phyloP scores from a whole-genome alignment of 1,284 basidiomycete species.

The Cystobasidiaceae sp. region DNA sequence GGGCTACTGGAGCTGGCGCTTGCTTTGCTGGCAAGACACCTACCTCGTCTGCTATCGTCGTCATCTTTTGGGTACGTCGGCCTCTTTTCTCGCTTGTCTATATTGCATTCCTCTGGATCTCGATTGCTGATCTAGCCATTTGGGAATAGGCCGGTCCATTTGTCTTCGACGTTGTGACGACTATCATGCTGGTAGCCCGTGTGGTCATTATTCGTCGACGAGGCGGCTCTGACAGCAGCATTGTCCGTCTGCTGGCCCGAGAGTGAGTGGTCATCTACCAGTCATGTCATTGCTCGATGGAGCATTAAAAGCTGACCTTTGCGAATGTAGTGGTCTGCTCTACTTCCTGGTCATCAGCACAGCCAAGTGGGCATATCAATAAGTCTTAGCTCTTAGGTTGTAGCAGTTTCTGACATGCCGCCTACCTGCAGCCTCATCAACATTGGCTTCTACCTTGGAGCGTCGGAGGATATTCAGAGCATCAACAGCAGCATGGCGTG shows the following conservation, averaged over 20 bases:
- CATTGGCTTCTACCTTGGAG: constrained; percentile 7
- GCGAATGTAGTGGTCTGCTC: not conserved
- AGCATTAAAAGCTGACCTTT: not conserved
- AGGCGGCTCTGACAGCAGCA: not conserved
- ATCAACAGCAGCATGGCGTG: constrained; percentile 3
- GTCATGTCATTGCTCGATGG: not conserved
- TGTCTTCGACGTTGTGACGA: not conserved
- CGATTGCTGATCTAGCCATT: not conserved
- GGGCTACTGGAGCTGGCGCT: not conserved
- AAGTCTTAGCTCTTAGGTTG: not conserved
- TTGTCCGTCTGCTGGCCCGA: not conserved
- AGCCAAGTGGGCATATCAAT: not conserved
- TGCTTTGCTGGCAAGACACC: not conserved
- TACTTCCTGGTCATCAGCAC: not conserved
- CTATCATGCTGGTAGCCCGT: not conserved
- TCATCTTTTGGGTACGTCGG: not conserved
- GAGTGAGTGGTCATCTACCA: not conserved
- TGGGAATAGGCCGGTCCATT: not conserved
- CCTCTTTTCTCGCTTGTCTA: too few relatives aligned
- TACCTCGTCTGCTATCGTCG: not conserved
- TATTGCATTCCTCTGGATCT: not conserved
- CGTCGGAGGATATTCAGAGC: not conserved
- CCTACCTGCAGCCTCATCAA: constrained; percentile 1
- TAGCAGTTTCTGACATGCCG: not conserved
- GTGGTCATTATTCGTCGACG: not conserved